phyloP scores from a whole-genome alignment of 2,329 filamentous ascomycete genomes.

The Colletotrichum liaoningense region DNA sequence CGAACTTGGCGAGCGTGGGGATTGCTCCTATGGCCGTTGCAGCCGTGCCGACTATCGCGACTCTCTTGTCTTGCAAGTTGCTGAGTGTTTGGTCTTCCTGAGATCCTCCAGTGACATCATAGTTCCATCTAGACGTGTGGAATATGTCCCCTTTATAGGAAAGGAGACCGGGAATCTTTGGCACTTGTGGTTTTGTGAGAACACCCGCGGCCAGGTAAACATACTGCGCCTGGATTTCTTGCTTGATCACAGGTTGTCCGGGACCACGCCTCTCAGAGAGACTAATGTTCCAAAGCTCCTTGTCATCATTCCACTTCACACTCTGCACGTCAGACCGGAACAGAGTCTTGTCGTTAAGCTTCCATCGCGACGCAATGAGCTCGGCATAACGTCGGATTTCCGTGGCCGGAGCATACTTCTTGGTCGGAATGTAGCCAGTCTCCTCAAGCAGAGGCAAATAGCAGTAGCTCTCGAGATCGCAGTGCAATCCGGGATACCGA shows the following conservation, averaged over 20 bases:
- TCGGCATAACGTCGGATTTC: conserved; percentile 65
- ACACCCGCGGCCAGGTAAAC: not conserved
- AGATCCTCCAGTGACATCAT: conserved; percentile 54
- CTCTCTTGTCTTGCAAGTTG: conserved; percentile 56
- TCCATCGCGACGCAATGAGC: conserved; percentile 53
- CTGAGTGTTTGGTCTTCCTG: conserved; percentile 51
- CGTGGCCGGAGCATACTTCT: conserved; percentile 56
- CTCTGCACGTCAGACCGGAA: conserved; percentile 55
- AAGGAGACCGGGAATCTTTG: conserved; percentile 52
- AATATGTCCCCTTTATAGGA: conserved; percentile 54
- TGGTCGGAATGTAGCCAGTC: conserved; percentile 66
- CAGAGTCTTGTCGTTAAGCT: conserved; percentile 49
- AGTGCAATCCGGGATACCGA: conserved; percentile 61
- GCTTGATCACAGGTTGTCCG: conserved; percentile 37
- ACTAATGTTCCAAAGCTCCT: conserved; percentile 1
- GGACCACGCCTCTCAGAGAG: conserved; percentile 37
- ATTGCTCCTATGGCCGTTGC: conserved; percentile 59
- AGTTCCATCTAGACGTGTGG: conserved; percentile 60
- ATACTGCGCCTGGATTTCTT: conserved; percentile 34
- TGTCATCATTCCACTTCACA: conserved; percentile 57
- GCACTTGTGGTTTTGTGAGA: conserved; percentile 47
- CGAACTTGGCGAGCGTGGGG: conserved; percentile 51
- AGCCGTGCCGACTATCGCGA: conserved; percentile 62
- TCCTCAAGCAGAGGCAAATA: conserved; percentile 72
- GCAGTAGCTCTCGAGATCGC: conserved; percentile 70